A percentile compares a stretch with the other conserved stretches of the same genome.
Conservation (phyloP, 495 filamentous ascomycete species). For the Neurospora hispaniola region DNA sequence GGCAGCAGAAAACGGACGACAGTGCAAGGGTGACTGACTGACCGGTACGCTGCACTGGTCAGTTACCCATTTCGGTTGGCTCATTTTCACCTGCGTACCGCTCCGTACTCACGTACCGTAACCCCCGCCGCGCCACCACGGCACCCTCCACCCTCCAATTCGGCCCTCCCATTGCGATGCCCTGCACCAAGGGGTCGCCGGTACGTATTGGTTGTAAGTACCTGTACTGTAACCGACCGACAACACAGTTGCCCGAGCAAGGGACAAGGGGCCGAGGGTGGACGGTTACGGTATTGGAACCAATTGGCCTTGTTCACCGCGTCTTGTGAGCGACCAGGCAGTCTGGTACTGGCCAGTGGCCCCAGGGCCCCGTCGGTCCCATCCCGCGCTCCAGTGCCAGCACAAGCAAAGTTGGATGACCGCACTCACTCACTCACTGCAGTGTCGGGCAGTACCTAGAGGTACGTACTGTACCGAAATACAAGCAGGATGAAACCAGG, state of each 20-base stretch:
- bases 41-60: not conserved
- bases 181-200: not conserved
- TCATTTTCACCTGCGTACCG: not conserved
- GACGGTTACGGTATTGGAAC: not conserved
- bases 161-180: not conserved
- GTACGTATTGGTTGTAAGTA: not conserved
- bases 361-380: not conserved
- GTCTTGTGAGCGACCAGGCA: not conserved
- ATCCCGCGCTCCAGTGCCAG: not conserved
- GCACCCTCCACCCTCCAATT: not conserved
- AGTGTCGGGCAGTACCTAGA: not conserved
- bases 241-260: not conserved
- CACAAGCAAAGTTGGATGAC: slow-evolving; percentile 16
- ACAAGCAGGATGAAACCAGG: not conserved
- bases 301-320: not conserved
- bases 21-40: not conserved
- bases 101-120: not conserved
- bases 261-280: not conserved
- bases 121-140: not conserved
- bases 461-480: not conserved
- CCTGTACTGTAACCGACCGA: not conserved
- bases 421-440: not conserved
- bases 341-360: not conserved
- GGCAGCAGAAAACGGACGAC: not conserved
- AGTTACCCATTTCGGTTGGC: not conserved